Base-by-base conservation (phyloP, 345 rosid species). In the Erysimum cheiranthoides region DNA sequence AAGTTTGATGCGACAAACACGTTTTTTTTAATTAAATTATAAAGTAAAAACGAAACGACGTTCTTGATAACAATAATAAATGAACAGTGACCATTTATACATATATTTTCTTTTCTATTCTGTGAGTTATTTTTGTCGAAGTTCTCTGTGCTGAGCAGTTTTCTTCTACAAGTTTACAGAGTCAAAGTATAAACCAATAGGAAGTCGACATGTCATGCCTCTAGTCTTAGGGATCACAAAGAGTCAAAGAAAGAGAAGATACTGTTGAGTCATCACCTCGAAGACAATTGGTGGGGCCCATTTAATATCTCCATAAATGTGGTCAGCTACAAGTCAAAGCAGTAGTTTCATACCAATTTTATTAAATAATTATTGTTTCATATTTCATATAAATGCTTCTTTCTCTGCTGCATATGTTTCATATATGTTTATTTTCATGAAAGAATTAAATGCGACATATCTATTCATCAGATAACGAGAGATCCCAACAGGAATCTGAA, bases 311-410 rank as follows among this genome's bases (percentile, higher is more conserved):
- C 25, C 62, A 66, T 78, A 72, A 72, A 78, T 78, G 59, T 66
- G 40, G 81, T 66, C 81, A 72, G 77, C 81, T 66, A 72, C 51
- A 59, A 72, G 81, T 78, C 80, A 71, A 77, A 76, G 70, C 12
- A 47, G 4, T 30, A 21, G 25, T 21, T 21, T 21, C 25, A 21
- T 21, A 21, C 25, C 25, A 21, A 21, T 21, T 21, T 21, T 21
- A 21, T 21, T 21, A 21, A 21, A 21, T 21, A 21, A 21, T 21
- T 21, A 21, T 21, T 21, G 25, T 21, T 21, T 21, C 25, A 21
- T 10, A 39, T 54, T 69, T 49, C 61, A 59, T 59, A 30, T 2
- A 46, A 59, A 61, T 16, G 31, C 36, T 68, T 75, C 35, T 51
- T 61, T 68, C 34, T 47, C 69, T 69, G 59, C 35, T 53, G 25